A percentile compares a stretch with the other conserved stretches of the same genome.
These are phyloP conservation scores for Trichomonas gallinae DNA, from an alignment of 208 protist genomes.

Conservation along the genomic window DNA sequence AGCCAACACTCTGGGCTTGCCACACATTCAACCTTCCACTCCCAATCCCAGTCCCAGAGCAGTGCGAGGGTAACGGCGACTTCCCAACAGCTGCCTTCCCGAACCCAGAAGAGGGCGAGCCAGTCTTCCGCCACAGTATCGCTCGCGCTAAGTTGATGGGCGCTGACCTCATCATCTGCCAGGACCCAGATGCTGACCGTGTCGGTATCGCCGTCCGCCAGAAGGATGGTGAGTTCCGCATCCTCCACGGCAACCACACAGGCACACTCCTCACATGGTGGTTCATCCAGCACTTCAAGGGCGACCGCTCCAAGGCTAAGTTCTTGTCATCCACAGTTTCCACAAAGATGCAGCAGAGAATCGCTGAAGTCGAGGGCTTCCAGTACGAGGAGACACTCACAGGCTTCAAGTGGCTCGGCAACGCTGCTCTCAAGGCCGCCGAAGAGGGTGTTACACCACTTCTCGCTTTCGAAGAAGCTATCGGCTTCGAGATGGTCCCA, in stretches of 20 bases:
- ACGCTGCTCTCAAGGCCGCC: neutral
- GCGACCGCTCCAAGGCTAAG: neutral
- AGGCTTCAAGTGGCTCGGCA: conserved; percentile 24
- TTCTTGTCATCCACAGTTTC: neutral
- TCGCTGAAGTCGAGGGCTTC: neutral
- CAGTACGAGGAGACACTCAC: neutral
- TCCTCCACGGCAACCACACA: conserved; percentile 16
- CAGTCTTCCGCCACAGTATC: neutral
- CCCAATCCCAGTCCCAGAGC: conserved; percentile 13
- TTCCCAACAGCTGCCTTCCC: conserved; percentile 14
- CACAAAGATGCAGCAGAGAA: neutral
- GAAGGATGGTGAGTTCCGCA: neutral
- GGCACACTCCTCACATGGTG: neutral
- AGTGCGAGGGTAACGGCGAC: neutral
- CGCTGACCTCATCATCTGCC: conserved; percentile 6
- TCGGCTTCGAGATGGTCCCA: neutral
- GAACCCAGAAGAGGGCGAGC: conserved; percentile 17
- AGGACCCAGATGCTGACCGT: conserved; percentile 6
- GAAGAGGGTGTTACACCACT: neutral
- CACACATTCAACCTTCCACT: neutral
- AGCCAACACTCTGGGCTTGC: neutral
- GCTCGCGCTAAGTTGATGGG: neutral
- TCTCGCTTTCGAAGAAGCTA: conserved; percentile 18
- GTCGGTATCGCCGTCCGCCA: neutral
- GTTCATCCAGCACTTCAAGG: neutral